Base-by-base conservation (phyloP, 2,329 filamentous ascomycete species). In the Scolecobasidium constrictum region DNA sequence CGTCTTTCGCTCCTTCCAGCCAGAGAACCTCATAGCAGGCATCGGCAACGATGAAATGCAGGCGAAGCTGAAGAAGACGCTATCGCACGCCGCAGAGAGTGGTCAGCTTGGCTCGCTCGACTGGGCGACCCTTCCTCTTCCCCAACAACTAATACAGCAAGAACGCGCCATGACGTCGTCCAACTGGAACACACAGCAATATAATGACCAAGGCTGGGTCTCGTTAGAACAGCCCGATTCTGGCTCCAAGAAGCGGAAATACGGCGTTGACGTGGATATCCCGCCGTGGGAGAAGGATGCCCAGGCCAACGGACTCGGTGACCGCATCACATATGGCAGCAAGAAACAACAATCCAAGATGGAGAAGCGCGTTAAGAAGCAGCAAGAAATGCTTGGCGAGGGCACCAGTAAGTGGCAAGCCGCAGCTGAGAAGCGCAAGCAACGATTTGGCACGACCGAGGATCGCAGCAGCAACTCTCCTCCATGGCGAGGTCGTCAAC, bases 1-100 rank as follows among this genome's bases (percentile, higher is more conserved):
- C 65, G 90, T 96, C 22, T 82, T 87, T 55, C 80, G 87, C 56
- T 88, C 87, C 19, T 96, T 96, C 59, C 78, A 84, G 40, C 75
- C 78, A 19, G 75, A 78, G 46, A 84, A 87, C 57, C 52, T 54
- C 28, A 60, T 68, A 33, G 48, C 57, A 12, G 65, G 60, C 45
- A 65, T 72, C 45, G 56, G 56, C n/a, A 52, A 52, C 40, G 55
- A 71, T 42, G 86, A 94, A 45, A 82, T 95, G 71, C 83, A 94
- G 61, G 69, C 71, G 47, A 93, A 87, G 57, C 69, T 98, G 49
- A 94, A 90, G 63, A 68, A 81, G 47, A 82, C 87, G 52, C 95
- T 98, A 58, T 85, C 82, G 47, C 72, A 79, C 43, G 86, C 86
- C 49, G 87, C 86, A 51, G 82, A 90, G 53, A 75, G 67, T 52